Evolutionary conservation across 176 grass and related monocot genomes (phyloP), one percentile per base, ranked within the genome.

Genomic region (Eremochloa ophiuroides): DNA sequence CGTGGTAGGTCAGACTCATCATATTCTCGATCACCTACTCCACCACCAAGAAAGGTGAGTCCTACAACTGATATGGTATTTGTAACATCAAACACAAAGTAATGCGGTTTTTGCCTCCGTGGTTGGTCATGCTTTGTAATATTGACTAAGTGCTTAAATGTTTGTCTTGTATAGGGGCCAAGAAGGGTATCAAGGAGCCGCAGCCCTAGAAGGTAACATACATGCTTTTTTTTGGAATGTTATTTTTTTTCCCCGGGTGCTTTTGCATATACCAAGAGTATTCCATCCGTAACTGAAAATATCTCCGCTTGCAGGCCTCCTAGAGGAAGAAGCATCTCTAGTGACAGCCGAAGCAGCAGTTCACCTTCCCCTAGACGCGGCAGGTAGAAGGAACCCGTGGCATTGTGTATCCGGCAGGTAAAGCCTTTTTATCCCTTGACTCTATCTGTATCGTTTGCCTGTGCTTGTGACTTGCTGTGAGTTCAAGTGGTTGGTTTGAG

Each of bases 1-100:
- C 96, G 96, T 86, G 91, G 96, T 83, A 95, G 89, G 60, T 99
- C 96, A 44, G 87, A 86, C 71, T 95, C 94, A 9, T 97, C 96
- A 15, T 99, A 85, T 85, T 99, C 96, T 85, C 82, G 47, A 69
- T 95, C 96, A 62, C 96, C 93, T 39, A 93, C 88, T 79, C 96
- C 96, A 81, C 96, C 79, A 26, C 96, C 79, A 67, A 85, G 83
- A 83, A 90, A 66, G 88, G 88, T 82, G 39, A 78, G 37, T 50
- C 9, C 13, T 59, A 5, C 4, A 62, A 25, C 31, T 42, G 25
- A 12, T 50, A 4, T 75, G 23, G 31, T 62, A 68, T 80, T 25
- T 14, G 12, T 74, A 30, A 42, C 5, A 60, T 37, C 68, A 14
- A 33, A 62, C 8, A 10, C 31, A 80, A 69, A 56, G 51, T 11